phyloP scores from a whole-genome alignment of 1,139 yeast genomes.

The Candida freyschussii region DNA sequence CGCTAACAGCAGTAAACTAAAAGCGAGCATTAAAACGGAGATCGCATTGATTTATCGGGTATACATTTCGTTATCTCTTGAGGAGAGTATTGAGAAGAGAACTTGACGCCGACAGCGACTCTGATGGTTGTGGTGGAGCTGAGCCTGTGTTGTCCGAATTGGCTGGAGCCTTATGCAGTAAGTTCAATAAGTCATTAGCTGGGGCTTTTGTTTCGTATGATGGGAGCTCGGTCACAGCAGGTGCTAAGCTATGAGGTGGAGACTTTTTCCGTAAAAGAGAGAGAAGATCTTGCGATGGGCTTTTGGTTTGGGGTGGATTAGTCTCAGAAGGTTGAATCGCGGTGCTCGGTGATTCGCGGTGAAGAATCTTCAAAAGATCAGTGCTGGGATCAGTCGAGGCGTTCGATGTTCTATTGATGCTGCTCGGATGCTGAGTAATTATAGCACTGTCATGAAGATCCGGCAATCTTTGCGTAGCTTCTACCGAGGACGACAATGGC shows the following conservation, averaged over 20 bases:
- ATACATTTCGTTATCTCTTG: not conserved
- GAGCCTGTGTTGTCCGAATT: not conserved
- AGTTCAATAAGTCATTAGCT: constrained; percentile 20
- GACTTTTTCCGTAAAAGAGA: constrained; percentile 12
- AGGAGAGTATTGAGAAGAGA: not conserved
- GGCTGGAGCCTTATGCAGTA: constrained; percentile 14
- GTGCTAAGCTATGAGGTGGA: constrained; percentile 5
- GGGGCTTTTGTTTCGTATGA: constrained; percentile 13
- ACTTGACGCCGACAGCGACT: not conserved
- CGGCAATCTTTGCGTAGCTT: constrained; percentile 1
- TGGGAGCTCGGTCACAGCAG: constrained; percentile 4
- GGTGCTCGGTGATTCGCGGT: constrained; percentile 13
- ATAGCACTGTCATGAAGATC: too few relatives aligned
- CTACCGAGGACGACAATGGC: not conserved
- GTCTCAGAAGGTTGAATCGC: constrained; percentile 4
- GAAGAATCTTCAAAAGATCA: constrained; percentile 16
- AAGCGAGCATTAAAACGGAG: too few relatives aligned
- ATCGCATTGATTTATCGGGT: too few relatives aligned
- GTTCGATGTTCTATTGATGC: not conserved
- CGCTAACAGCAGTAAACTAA: too few relatives aligned
- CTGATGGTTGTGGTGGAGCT: not conserved
- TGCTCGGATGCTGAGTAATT: not conserved
- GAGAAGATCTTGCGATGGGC: constrained; percentile 8
- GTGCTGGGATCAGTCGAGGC: not conserved
- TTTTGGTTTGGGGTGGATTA: constrained; percentile 7